These are phyloP conservation scores for Saccharomycopsis javanensis DNA, from an alignment of 805 yeast species.

Conservation along the genomic window DNA sequence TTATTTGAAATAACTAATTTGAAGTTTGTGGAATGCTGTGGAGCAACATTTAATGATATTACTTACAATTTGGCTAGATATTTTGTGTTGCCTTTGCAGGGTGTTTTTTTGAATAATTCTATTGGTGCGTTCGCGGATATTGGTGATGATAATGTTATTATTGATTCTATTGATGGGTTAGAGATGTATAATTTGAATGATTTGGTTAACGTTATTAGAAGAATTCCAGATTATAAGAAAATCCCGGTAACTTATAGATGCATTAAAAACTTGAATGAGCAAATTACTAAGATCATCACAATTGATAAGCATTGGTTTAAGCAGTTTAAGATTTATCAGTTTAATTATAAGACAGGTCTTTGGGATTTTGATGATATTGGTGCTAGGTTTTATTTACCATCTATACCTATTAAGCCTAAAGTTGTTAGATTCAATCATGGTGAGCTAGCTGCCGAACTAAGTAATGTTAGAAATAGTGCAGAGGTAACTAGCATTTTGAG, in stretches of 20 bases:
- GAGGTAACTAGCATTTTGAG: conserved; percentile 13
- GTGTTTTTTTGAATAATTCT: conserved; percentile 18
- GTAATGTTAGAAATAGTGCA: conserved; percentile 15
- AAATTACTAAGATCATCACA: conserved; percentile 18
- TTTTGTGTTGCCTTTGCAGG: conserved; percentile 19
- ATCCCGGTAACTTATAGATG: conserved; percentile 18
- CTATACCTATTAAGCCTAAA: conserved; percentile 19
- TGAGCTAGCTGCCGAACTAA: conserved; percentile 16
- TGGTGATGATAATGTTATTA: conserved; percentile 19
- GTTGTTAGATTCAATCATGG: conserved; percentile 12
- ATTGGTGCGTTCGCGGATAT: conserved; percentile 19
- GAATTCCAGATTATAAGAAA: conserved; percentile 19
- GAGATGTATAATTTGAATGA: conserved; percentile 18
- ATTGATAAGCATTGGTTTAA: conserved; percentile 21
- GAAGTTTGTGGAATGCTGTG: conserved; percentile 18
- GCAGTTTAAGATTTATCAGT: conserved; percentile 18
- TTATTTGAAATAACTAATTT: conserved; percentile 18
- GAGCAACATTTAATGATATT: conserved; percentile 20
- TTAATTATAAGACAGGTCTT: conserved; percentile 19
- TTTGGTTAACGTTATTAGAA: conserved; percentile 17
- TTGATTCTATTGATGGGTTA: conserved; percentile 16
- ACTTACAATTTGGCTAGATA: conserved; percentile 20
- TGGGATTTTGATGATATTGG: conserved; percentile 20
- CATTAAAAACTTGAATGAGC: conserved; percentile 19
- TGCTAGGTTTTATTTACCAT: conserved; percentile 17